phyloP scores from a whole-genome alignment of 495 filamentous ascomycete species.

The Entonaema liquescens region DNA sequence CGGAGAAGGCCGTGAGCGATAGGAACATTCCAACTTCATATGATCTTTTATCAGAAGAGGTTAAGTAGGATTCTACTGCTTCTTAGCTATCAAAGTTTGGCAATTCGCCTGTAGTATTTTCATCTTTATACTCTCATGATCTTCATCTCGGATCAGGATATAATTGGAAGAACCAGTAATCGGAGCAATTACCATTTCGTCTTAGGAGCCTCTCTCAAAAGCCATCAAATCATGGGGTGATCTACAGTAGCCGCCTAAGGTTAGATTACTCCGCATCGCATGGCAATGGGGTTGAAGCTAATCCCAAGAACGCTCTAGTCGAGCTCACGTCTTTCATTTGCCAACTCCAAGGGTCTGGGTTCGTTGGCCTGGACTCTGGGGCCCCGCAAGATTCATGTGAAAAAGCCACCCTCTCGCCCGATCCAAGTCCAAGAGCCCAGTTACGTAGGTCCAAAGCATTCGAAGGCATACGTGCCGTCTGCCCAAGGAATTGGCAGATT shows the following conservation, averaged over 20 bases:
- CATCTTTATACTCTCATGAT: neutral
- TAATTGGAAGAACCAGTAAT: constrained; percentile 24
- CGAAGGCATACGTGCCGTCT: neutral
- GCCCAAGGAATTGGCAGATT: constrained; percentile 11
- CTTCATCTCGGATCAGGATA: neutral
- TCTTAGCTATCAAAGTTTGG: neutral
- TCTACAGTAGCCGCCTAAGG: constrained; percentile 24
- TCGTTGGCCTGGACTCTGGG: constrained; percentile 23
- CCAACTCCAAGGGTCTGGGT: constrained; percentile 26
- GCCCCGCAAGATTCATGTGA: constrained; percentile 39
- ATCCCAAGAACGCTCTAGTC: constrained; percentile 33
- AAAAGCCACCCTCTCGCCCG: constrained; percentile 32
- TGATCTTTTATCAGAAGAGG: neutral
- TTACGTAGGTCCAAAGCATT: neutral
- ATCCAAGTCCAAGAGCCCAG: constrained; percentile 25
- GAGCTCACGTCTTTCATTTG: constrained; percentile 30
- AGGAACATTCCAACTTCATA: neutral
- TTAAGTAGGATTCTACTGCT: neutral
- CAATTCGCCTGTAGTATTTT: neutral
- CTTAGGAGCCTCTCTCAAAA: constrained; percentile 10
- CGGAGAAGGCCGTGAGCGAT: constrained; percentile 10
- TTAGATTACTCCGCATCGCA: constrained; percentile 37
- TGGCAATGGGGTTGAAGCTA: constrained; percentile 30
- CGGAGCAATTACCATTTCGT: constrained; percentile 1
- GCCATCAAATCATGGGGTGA: constrained; percentile 16